Evolutionary conservation across 139 green algal genomes (phyloP).

Genomic region (Edaphochlamys debaryana): DNA sequence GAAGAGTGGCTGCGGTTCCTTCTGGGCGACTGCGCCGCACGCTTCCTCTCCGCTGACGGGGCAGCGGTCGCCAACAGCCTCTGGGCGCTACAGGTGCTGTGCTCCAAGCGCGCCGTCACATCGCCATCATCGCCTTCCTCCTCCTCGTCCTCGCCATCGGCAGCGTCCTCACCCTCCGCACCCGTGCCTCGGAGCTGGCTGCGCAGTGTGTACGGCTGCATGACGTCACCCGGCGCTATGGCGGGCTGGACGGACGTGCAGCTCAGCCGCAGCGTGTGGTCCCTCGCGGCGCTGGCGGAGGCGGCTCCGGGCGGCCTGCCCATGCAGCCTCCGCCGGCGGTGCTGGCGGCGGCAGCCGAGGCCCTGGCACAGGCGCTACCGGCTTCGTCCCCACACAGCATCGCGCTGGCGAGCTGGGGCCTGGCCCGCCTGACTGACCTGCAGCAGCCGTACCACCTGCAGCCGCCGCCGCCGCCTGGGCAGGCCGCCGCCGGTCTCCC

Average conservation of each 20-base stretch:
- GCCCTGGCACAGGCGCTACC: neutral
- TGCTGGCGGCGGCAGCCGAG: neutral
- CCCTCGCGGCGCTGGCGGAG: neutral
- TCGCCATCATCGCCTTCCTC: no score
- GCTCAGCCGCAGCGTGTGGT: conserved; percentile 8
- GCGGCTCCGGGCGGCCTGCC: neutral
- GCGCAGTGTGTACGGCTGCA: neutral
- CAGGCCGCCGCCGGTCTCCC: no score
- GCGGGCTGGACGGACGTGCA: neutral
- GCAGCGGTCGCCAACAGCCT: neutral
- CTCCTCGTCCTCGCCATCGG: no score
- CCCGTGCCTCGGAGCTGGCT: conserved; percentile 1
- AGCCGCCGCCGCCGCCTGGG: no score
- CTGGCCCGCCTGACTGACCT: neutral
- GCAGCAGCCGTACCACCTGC: neutral
- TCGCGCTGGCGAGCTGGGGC: conserved; percentile 6
- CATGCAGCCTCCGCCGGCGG: neutral
- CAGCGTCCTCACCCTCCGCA: no score
- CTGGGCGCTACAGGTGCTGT: conserved; percentile 2
- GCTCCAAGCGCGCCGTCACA: no score
- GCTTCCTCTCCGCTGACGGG: neutral
- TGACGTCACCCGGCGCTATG: neutral
- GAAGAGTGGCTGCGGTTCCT: conserved; percentile 4
- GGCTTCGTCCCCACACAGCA: neutral
- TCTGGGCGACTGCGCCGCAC: neutral